These are phyloP conservation scores for Fremontodendron californicum DNA, from an alignment of 345 rosid species.

Conservation along the genomic window DNA sequence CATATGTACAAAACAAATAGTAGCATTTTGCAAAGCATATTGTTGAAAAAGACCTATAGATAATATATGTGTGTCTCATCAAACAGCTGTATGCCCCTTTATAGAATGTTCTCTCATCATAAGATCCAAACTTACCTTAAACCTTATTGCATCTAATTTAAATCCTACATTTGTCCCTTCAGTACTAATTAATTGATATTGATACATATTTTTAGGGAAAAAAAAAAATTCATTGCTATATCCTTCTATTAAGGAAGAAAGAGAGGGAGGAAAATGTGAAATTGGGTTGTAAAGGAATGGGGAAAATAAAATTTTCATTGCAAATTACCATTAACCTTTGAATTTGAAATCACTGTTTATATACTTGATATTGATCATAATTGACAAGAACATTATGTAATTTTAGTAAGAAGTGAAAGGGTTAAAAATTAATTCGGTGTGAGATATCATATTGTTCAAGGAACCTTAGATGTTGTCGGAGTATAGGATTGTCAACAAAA, in stretches of 20 bases:
- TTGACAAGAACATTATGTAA: too few species aligned
- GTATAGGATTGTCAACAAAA: too few species aligned
- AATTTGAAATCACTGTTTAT: too few species aligned
- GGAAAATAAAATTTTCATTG: neutral
- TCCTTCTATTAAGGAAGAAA: too few species aligned
- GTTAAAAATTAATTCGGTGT: too few species aligned
- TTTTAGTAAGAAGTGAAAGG: too few species aligned
- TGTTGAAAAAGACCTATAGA: neutral
- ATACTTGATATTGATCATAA: too few species aligned
- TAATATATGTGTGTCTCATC: constrained; percentile 3
- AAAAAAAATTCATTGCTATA: neutral
- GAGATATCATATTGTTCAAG: too few species aligned
- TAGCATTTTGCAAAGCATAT: neutral
- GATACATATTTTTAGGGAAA: neutral
- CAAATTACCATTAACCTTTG: too few species aligned
- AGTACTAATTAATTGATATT: too few species aligned
- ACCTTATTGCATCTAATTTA: neutral
- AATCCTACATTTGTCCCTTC: neutral
- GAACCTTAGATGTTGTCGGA: too few species aligned
- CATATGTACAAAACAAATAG: neutral
- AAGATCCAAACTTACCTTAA: neutral
- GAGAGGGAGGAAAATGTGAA: neutral
- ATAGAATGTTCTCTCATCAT: neutral
- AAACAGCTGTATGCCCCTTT: constrained; percentile 9
- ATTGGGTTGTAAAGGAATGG: neutral